Percentiles rank a stretch among this genome's conserved stretches.
These are phyloP conservation scores for Teratosphaeria epicoccoides DNA, from an alignment of 2,329 filamentous ascomycete genomes.

Conservation along the genomic window DNA sequence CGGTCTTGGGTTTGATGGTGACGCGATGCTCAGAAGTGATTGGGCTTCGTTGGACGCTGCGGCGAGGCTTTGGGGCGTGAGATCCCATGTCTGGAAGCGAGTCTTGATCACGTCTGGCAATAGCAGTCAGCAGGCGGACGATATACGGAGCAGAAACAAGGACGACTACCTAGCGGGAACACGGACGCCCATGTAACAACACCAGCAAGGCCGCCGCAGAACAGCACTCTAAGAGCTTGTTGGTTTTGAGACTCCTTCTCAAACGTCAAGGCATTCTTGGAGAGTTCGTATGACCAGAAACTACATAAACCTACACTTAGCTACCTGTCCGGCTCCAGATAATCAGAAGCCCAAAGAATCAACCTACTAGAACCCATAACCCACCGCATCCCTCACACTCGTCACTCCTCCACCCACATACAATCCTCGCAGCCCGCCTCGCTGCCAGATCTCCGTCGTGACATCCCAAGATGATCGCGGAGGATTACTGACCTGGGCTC, in stretches of 20 bases:
- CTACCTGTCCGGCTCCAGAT: background rate
- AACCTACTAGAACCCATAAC: constrained; percentile 84
- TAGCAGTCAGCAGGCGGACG: background rate
- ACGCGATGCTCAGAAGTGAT: constrained; percentile 5
- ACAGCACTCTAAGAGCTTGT: constrained; percentile 35
- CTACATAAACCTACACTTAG: constrained; percentile 24
- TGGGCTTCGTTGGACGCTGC: background rate
- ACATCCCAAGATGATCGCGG: constrained; percentile 20
- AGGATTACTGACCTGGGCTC: constrained; percentile 56
- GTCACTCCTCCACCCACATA: constrained; percentile 77
- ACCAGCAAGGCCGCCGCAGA: constrained; percentile 81
- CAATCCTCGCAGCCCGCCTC: constrained; percentile 51
- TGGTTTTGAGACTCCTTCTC: constrained; percentile 38
- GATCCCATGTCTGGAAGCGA: constrained; percentile 65
- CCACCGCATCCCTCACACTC: constrained; percentile 70
- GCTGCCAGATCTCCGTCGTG: constrained; percentile 23
- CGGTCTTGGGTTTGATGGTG: constrained; percentile 19
- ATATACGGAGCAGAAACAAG: background rate
- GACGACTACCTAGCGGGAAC: constrained; percentile 56
- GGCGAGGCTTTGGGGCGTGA: constrained; percentile 6
- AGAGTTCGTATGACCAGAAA: constrained; percentile 84
- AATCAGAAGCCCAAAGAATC: background rate
- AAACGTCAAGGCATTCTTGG: constrained; percentile 41
- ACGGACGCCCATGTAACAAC: constrained; percentile 82
- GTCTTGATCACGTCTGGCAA: constrained; percentile 74